Percentiles rank a stretch among this genome's conserved stretches.
Conservation (phyloP, 345 rosid genomes). For the Citrus maxima region DNA sequence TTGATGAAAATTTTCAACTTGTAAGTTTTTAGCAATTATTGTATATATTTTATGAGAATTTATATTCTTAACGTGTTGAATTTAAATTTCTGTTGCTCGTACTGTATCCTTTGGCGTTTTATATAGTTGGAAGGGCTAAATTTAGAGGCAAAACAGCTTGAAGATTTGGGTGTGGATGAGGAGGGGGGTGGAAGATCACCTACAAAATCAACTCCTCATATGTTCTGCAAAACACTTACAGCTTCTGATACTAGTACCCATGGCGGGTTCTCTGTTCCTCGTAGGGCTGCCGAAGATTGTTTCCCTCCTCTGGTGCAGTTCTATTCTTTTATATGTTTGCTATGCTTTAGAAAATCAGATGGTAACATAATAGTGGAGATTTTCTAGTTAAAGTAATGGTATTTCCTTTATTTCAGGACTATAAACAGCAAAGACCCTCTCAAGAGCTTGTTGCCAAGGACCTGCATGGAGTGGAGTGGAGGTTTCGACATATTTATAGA, state of each 20-base stretch:
- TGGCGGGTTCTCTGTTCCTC: slow-evolving; percentile 92
- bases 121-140: slow-evolving; percentile 47
- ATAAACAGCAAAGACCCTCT: slow-evolving; percentile 84
- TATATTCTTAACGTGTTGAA: not conserved
- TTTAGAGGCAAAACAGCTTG: slow-evolving; percentile 49
- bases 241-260: slow-evolving; percentile 96
- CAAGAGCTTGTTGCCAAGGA: slow-evolving; percentile 91
- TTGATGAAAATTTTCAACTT: not conserved
- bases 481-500: slow-evolving; percentile 83
- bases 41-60: not conserved
- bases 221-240: slow-evolving; percentile 88
- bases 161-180: slow-evolving; percentile 46
- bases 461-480: slow-evolving; percentile 88
- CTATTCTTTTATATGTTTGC: not conserved
- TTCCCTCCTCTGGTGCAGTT: slow-evolving; percentile 67
- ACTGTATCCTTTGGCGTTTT: slow-evolving; percentile 13
- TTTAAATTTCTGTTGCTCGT: slow-evolving; percentile 5
- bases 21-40: not conserved
- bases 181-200: slow-evolving; percentile 52
- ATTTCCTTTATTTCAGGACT: slow-evolving; percentile 48
- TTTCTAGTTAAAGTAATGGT: not conserved
- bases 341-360: not conserved
- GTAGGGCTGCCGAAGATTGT: slow-evolving; percentile 92
- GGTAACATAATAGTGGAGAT: not conserved
- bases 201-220: slow-evolving; percentile 63